Conservation (phyloP, 2,329 filamentous ascomycete genomes). For the Arthrobotrys sphaeroides region DNA sequence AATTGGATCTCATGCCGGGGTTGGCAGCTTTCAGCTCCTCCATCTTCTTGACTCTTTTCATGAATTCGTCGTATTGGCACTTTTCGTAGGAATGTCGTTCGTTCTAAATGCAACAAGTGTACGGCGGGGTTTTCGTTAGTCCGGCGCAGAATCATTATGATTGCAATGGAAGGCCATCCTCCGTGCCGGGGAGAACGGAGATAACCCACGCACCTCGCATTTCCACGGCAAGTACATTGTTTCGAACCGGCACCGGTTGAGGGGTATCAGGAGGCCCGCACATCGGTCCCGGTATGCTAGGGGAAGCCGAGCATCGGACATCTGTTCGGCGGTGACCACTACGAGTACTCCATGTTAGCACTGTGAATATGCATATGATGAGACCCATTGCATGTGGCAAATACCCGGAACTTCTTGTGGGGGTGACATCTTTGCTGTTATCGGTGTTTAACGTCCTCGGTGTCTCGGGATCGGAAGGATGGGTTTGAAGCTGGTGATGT, state of each 20-base stretch:
- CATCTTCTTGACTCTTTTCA: conserved; percentile 98
- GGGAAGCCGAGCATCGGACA: conserved; percentile 60
- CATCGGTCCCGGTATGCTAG: conserved; percentile 94
- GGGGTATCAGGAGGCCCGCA: conserved; percentile 89
- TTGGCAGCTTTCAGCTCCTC: conserved; percentile 90
- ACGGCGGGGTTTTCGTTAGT: conserved; percentile 41
- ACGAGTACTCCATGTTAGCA: neutral
- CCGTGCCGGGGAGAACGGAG: neutral
- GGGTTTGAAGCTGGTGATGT: neutral
- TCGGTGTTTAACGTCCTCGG: neutral
- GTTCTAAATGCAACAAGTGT: conserved; percentile 68
- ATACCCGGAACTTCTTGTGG: conserved; percentile 25
- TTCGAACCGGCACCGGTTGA: conserved; percentile 92
- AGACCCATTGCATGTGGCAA: neutral
- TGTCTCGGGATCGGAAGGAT: neutral
- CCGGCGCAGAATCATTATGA: neutral
- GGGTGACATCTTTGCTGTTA: conserved; percentile 29
- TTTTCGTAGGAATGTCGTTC: conserved; percentile 99
- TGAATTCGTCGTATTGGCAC: conserved; percentile 99
- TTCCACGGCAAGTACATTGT: conserved; percentile 98
- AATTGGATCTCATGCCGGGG: conserved; percentile 75
- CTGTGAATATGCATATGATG: neutral
- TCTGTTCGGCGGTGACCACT: conserved; percentile 36
- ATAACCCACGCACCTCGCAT: conserved; percentile 76
- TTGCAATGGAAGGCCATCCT: neutral